A percentile compares a stretch with the other conserved stretches of the same genome.
These are phyloP conservation scores for Linderniella brevidens DNA, from an alignment of 257 asterid species.

Conservation along the genomic window DNA sequence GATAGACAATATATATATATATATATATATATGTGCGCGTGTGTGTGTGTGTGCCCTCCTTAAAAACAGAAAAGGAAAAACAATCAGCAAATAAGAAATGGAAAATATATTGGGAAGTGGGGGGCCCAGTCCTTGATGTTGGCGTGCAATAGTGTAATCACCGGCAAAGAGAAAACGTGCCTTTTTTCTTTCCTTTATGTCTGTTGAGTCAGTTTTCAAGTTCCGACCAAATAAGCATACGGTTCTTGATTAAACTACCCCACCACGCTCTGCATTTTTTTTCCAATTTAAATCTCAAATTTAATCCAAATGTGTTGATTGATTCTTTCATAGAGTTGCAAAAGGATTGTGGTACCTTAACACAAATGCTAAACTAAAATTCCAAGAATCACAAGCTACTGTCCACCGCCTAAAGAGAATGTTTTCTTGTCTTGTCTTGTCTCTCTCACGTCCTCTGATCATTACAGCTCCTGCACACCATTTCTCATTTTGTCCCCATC, in stretches of 20 bases:
- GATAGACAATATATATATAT: too few relatives aligned
- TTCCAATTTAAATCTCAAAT: too few relatives aligned
- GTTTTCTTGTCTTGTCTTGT: constrained; percentile 45
- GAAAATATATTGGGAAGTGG: too few relatives aligned
- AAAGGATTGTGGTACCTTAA: constrained; percentile 30
- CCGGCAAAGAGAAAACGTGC: constrained; percentile 12
- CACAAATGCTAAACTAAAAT: constrained; percentile 8
- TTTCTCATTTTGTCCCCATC: constrained; percentile 8
- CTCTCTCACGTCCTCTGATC: constrained; percentile 21
- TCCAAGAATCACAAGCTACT: constrained; percentile 26
- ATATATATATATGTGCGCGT: too few relatives aligned
- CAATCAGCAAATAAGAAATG: background rate
- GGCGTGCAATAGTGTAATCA: constrained; percentile 5
- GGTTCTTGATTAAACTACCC: constrained; percentile 8
- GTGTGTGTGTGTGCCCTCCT: too few relatives aligned
- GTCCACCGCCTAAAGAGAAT: constrained; percentile 24
- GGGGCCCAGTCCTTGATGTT: constrained; percentile 2
- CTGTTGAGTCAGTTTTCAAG: constrained; percentile 15
- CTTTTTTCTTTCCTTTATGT: constrained; percentile 1
- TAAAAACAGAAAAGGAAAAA: too few relatives aligned
- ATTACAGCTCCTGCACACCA: constrained; percentile 21
- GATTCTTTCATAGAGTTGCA: constrained; percentile 7
- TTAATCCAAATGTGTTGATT: too few relatives aligned
- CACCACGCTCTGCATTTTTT: background rate
- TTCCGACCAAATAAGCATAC: constrained; percentile 17